Conservation (phyloP, 2,329 filamentous ascomycete species). For the Microdochium trichocladiopsis region DNA sequence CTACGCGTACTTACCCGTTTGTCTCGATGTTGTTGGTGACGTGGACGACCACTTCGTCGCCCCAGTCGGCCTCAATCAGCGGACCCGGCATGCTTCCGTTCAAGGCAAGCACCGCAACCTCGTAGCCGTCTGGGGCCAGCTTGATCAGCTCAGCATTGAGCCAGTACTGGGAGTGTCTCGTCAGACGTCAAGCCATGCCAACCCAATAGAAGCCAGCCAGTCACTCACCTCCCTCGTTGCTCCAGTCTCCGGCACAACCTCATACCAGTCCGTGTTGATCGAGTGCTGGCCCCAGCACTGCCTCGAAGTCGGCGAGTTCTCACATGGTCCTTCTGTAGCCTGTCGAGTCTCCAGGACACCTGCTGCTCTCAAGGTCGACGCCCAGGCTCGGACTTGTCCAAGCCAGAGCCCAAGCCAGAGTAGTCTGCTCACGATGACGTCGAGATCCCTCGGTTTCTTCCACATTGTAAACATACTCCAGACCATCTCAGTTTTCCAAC, state of each 20-base stretch:
- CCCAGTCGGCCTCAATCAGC: constrained; percentile 32
- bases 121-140: constrained; percentile 35
- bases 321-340: constrained; percentile 6
- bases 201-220: not conserved
- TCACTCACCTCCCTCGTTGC: constrained; percentile 20
- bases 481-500: no score
- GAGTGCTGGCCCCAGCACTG: constrained; percentile 20
- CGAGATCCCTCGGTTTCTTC: no score
- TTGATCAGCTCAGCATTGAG: constrained; percentile 33
- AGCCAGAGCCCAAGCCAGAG: no score
- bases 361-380: no score
- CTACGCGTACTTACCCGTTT: not conserved
- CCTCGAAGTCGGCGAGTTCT: constrained; percentile 18
- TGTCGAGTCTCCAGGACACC: no score
- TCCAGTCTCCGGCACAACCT: constrained; percentile 20
- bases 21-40: constrained; percentile 22
- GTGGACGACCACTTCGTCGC: constrained; percentile 18
- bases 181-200: not conserved
- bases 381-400: no score
- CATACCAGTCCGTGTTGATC: constrained; percentile 20
- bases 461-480: no score
- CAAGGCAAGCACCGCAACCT: constrained; percentile 27
- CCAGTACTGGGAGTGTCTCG: no score
- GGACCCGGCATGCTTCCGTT: constrained; percentile 40
- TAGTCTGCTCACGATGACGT: no score